phyloP scores from a whole-genome alignment of 1,284 basidiomycete species.

The Cystobasidium pallidum region DNA sequence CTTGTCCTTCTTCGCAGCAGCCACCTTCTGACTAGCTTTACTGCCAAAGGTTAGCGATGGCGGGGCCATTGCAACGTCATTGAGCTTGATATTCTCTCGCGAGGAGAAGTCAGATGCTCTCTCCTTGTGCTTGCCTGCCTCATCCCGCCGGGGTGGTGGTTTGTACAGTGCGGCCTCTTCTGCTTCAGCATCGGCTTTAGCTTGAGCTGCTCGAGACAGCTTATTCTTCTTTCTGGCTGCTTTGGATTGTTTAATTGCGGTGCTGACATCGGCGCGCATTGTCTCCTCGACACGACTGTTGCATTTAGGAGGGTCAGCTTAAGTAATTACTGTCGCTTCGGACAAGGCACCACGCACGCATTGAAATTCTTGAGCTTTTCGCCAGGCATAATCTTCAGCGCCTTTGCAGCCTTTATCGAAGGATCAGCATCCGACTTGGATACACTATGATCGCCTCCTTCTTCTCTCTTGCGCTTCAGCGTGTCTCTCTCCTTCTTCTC shows the following conservation, averaged over 20 bases:
- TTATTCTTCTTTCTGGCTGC: slow-evolving; percentile 37
- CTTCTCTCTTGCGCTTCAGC: slow-evolving; percentile 24
- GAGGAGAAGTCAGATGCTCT: slow-evolving; percentile 30
- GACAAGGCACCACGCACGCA: slow-evolving; percentile 3
- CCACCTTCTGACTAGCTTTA: background rate
- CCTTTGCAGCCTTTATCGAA: slow-evolving; percentile 1
- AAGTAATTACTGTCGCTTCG: background rate
- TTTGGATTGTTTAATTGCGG: slow-evolving; percentile 30
- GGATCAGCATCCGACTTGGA: background rate
- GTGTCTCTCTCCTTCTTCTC: slow-evolving; percentile 25
- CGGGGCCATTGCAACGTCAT: slow-evolving; percentile 39
- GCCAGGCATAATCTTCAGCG: slow-evolving; percentile 39
- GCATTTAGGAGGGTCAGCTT: background rate
- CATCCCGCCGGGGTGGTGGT: slow-evolving; percentile 35
- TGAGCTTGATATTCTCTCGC: slow-evolving; percentile 26
- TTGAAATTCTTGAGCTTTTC: slow-evolving; percentile 43
- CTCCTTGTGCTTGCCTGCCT: slow-evolving; percentile 19
- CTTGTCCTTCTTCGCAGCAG: slow-evolving; percentile 15
- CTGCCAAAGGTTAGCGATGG: slow-evolving; percentile 25
- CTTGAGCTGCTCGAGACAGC: slow-evolving; percentile 31
- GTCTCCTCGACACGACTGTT: slow-evolving; percentile 41
- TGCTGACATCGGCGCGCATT: slow-evolving; percentile 29
- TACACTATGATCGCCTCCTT: background rate
- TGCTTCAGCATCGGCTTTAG: slow-evolving; percentile 33
- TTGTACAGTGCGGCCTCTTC: slow-evolving; percentile 12